These are phyloP conservation scores for Nakaseomyces kungkrabaensis DNA, from an alignment of 1,139 yeast species.

Conservation along the genomic window DNA sequence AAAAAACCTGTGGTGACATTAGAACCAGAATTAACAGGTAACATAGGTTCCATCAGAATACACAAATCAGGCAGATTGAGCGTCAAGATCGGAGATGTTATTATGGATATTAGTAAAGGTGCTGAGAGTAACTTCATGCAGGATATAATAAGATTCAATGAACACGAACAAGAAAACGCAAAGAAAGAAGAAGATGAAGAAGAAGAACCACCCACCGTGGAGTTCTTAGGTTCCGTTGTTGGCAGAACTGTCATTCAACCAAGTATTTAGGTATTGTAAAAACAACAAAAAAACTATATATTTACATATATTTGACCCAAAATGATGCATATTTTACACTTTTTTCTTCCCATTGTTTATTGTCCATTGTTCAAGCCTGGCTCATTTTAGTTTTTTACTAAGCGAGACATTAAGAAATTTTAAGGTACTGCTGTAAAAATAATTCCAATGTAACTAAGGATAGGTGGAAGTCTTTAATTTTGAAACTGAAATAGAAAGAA, in stretches of 20 bases:
- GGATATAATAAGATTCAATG: conserved; percentile 55
- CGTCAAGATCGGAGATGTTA: conserved; percentile 60
- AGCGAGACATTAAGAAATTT: too few species aligned
- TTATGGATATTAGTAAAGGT: conserved; percentile 67
- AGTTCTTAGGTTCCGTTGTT: conserved; percentile 52
- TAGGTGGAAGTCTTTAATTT: too few species aligned
- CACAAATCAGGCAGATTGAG: conserved; percentile 77
- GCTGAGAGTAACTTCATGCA: conserved; percentile 64
- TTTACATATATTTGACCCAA: not conserved
- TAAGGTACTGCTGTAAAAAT: too few species aligned
- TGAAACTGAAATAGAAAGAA: too few species aligned
- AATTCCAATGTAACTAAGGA: too few species aligned
- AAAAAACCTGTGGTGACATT: conserved; percentile 5
- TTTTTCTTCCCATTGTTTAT: not conserved
- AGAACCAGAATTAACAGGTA: conserved; percentile 38
- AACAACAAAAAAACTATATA: too few species aligned
- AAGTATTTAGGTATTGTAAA: conserved; percentile 17
- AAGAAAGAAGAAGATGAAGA: conserved; percentile 29
- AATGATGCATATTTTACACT: too few species aligned
- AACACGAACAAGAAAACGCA: conserved; percentile 32
- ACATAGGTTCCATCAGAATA: conserved; percentile 59
- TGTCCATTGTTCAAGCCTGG: too few species aligned
- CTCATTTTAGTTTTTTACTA: too few species aligned
- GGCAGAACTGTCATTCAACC: conserved; percentile 37
- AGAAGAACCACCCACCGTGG: conserved; percentile 33